Base-by-base conservation (phyloP, 2,329 filamentous ascomycete genomes). In the Verticillium tricorpus region DNA sequence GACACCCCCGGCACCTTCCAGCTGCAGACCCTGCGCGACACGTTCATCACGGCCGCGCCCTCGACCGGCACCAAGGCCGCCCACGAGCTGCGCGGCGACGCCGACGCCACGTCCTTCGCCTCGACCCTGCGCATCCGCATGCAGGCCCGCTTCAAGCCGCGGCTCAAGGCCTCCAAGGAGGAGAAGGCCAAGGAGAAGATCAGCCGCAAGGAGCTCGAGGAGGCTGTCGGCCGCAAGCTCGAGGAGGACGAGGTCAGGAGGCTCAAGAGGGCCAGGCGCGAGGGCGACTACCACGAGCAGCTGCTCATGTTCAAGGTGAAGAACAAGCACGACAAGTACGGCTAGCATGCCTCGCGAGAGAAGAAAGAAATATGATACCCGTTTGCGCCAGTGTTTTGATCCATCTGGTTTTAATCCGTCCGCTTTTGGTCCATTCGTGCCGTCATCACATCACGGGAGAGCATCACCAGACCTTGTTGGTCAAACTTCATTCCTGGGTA, bases 71-170 rank as follows among this genome's bases (percentile, higher is more conserved):
- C 77, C 1, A 80, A 78, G 40, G 77, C 79, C 0, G 70, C 77
- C 1, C 82, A 86, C 0, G 89, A 93, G 67, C 80, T 96, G 14
- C 86, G 92, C 35, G 93, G 92, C 57, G 92, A 97, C 73, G 89
- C 86, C 8, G 85, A 88, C 15, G 77, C 79, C 9, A 85, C 88
- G 58, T 84, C 81, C 5, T 91, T 90, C 70, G 85, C 84, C 68
- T 92, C 91, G 11, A 89, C 88, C 7, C 73, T 96, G 63, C 84
- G 92, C 58, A 85, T 98, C 69, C 89, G 93, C 60, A 97, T 98
- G 93, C 94, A 98, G 78, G 92, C 94, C 25, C 84, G 91, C 58
- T 98, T 96, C 80, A 97, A 97, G 80, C 93, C 94, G 9, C 85
- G 85, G 65, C 76, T 95, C 56, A 91, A 89, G 75, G 89, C 89